A percentile compares a stretch with the other conserved stretches of the same genome.
Evolutionary conservation across 2,329 filamentous ascomycete genomes (phyloP).

Genomic region (Clonostachys solani): DNA sequence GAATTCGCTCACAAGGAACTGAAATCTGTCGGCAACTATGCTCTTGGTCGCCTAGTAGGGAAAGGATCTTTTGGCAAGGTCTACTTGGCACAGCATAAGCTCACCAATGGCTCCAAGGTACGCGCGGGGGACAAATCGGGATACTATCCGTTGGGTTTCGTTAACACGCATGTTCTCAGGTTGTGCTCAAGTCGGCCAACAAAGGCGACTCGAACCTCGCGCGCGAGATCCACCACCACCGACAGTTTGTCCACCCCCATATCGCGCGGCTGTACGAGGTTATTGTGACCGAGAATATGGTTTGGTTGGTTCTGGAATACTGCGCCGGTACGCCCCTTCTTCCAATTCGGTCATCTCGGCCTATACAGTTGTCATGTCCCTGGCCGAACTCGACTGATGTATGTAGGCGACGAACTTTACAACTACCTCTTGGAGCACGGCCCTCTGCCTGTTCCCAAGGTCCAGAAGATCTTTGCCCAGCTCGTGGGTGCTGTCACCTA

Average conservation of each 20-base stretch:
- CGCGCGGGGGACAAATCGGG: conserved; percentile 36
- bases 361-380: too few relatives aligned
- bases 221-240: conserved; percentile 96
- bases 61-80: conserved; percentile 99
- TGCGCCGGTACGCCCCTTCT: conserved; percentile 65
- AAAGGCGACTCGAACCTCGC: conserved; percentile 95
- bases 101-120: conserved; percentile 97
- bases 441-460: conserved; percentile 76
- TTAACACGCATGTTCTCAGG: conserved; percentile 42
- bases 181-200: conserved; percentile 96
- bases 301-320: conserved; percentile 96
- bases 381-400: not conserved
- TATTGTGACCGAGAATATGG: conserved; percentile 89
- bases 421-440: conserved; percentile 90
- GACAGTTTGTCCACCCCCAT: conserved; percentile 95
- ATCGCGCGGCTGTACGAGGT: conserved; percentile 97
- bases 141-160: too few relatives aligned
- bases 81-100: conserved; percentile 91
- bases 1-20: conserved; percentile 93
- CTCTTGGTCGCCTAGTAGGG: conserved; percentile 84
- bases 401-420: conserved; percentile 82
- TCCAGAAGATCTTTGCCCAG: conserved; percentile 94
- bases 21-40: conserved; percentile 91
- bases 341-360: not conserved
- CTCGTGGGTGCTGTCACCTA: conserved; percentile 92